Percentiles rank a stretch among this genome's conserved stretches.
These are phyloP conservation scores for Taphrina populina DNA, from an alignment of 1,139 yeast genomes.

Conservation along the genomic window DNA sequence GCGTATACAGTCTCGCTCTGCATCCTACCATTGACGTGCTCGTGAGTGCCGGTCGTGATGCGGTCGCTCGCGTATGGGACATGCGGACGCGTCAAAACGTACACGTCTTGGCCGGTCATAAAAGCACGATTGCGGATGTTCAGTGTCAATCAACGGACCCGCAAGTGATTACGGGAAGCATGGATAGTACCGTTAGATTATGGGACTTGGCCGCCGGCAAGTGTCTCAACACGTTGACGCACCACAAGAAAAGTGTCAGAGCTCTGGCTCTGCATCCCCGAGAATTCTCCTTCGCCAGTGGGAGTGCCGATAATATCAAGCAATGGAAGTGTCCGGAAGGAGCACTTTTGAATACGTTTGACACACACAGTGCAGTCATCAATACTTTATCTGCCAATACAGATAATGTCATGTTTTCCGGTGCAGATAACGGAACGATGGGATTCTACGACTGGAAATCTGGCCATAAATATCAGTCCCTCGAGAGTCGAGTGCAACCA, in stretches of 20 bases:
- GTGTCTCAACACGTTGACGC: constrained; percentile 63
- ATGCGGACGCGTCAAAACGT: constrained; percentile 74
- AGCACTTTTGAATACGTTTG: constrained; percentile 58
- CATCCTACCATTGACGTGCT: constrained; percentile 86
- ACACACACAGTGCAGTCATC: constrained; percentile 53
- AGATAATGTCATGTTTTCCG: constrained; percentile 71
- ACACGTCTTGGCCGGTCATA: constrained; percentile 79
- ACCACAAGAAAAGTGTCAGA: constrained; percentile 79
- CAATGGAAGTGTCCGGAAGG: constrained; percentile 87
- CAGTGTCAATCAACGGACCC: constrained; percentile 73
- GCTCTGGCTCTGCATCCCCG: constrained; percentile 67
- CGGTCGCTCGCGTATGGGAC: constrained; percentile 90
- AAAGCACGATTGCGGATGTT: constrained; percentile 69
- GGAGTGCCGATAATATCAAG: constrained; percentile 72
- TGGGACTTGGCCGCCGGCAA: constrained; percentile 84
- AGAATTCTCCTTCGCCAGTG: constrained; percentile 77
- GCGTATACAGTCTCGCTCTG: constrained; percentile 75
- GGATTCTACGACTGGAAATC: constrained; percentile 74
- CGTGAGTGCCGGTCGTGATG: constrained; percentile 89
- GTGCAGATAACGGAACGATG: constrained; percentile 79
- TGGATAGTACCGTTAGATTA: constrained; percentile 77
- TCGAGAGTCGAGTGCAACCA: constrained; percentile 58
- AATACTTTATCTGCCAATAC: constrained; percentile 68
- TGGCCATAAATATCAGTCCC: constrained; percentile 62
- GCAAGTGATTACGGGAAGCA: constrained; percentile 76